These are phyloP conservation scores for Achlya hypogyna DNA, from an alignment of 352 stramenopile species.

Conservation along the genomic window DNA sequence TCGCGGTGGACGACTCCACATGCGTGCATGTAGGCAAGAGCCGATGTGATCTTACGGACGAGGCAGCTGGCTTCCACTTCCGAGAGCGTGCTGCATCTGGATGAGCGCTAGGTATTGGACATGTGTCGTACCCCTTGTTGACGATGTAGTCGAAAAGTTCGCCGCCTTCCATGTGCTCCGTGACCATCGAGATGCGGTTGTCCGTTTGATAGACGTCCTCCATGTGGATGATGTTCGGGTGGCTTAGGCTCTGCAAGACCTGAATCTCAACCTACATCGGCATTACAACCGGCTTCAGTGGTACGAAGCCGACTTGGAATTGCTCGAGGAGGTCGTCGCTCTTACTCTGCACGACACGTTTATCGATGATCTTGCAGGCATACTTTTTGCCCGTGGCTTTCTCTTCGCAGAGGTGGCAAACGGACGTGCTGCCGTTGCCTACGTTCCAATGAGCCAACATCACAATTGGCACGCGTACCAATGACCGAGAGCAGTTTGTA, in stretches of 20 bases:
- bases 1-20: conserved; percentile 84
- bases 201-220: conserved; percentile 80
- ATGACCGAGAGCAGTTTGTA: conserved; percentile 80
- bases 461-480: conserved; percentile 30
- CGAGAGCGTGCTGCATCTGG: conserved; percentile 49
- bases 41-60: conserved; percentile 85
- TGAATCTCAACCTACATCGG: conserved; percentile 69
- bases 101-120: not conserved
- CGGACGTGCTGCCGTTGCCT: conserved; percentile 77
- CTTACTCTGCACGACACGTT: conserved; percentile 52
- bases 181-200: conserved; percentile 86
- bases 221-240: conserved; percentile 88
- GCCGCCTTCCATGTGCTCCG: conserved; percentile 78
- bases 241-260: conserved; percentile 79
- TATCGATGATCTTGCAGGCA: conserved; percentile 86
- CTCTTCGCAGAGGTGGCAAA: conserved; percentile 78
- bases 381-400: conserved; percentile 38
- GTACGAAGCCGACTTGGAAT: conserved; percentile 47
- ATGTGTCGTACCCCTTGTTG: conserved; percentile 57
- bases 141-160: conserved; percentile 89
- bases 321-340: conserved; percentile 78
- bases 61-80: conserved; percentile 80
- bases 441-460: not conserved
- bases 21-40: conserved; percentile 82
- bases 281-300: not conserved